Evolutionary conservation across 2,329 filamentous ascomycete species (phyloP), one percentile per base, ranked within the genome.

Genomic region (Scytalidium lignicola): DNA sequence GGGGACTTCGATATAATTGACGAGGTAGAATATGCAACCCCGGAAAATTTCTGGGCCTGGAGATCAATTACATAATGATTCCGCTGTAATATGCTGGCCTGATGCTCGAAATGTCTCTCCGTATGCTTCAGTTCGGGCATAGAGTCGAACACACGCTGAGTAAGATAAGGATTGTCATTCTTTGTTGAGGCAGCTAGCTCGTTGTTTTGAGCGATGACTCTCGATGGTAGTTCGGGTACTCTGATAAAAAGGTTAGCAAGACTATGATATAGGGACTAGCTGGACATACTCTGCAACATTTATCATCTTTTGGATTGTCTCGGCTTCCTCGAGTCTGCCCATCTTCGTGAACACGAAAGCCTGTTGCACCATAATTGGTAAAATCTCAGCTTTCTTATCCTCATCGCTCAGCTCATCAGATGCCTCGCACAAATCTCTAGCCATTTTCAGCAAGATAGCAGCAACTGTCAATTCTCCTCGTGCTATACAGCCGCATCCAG

Each of bases 321-420:
- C 73, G 0, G 87, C 87, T 57, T 90, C 84, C 21, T 81, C 75
- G 15, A 73, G 61, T 58, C 84, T 84, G 17, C 86, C 87, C 52
- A 87, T 65, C 55, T 78, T 81, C 2, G 79, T 77, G 50, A 87
- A 75, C 1, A 89, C 84, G 58, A 86, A 91, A 21, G 86, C 78
- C 60, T 89, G 84, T 66, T 93, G 89, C 20, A 88, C 78, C 26
- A 83, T 74, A 50, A 95, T 90, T 9, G 88, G 86, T 23, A 88
- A 71, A 55, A 90, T 69, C 67, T 95, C 88, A 0, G 79, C 76
- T 63, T 79, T 75, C 70, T 88, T 90, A 56, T 93, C 88, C 46
- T 86, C 83, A 4, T 88, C 82, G 17, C 73, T 76, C 51, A 92
- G 69, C 51, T 92, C 88, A 45, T 90, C 86, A 12, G 86, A 77